phyloP scores from a whole-genome alignment of 1,139 yeast genomes.

The Saccharomyces hybrid region DNA sequence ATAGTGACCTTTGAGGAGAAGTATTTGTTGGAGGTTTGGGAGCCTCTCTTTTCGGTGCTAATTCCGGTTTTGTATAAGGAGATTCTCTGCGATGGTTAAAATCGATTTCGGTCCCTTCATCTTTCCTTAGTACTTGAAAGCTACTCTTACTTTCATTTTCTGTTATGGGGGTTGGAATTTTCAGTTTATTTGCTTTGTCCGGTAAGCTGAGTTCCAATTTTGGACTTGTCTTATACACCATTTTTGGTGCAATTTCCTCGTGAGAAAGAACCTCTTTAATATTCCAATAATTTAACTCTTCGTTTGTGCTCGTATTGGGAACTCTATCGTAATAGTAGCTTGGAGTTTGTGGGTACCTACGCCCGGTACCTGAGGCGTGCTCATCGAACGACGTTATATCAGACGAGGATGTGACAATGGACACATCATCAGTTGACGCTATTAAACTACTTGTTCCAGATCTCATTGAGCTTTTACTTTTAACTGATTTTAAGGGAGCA shows the following conservation, averaged over 20 bases:
- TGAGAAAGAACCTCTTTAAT: conserved; percentile 40
- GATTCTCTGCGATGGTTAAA: conserved; percentile 75
- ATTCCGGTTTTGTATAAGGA: conserved; percentile 45
- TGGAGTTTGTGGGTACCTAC: conserved; percentile 32
- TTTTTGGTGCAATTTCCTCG: conserved; percentile 14
- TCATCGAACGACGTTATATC: conserved; percentile 31
- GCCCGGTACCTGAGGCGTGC: conserved; percentile 17
- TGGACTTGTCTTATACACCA: conserved; percentile 8
- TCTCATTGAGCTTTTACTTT: conserved; percentile 24
- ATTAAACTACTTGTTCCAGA: conserved; percentile 22
- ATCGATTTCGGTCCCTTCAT: conserved; percentile 59
- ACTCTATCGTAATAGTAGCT: conserved; percentile 26
- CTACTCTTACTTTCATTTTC: conserved; percentile 13
- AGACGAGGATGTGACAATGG: conserved; percentile 26
- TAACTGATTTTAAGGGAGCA: conserved; percentile 14
- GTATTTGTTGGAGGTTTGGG: conserved; percentile 51
- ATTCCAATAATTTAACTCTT: conserved; percentile 53
- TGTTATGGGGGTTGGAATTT: conserved; percentile 4
- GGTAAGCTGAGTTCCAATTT: neutral
- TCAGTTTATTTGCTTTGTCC: conserved; percentile 1
- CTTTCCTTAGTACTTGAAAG: conserved; percentile 63
- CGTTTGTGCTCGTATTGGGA: conserved; percentile 22
- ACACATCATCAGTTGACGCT: conserved; percentile 25
- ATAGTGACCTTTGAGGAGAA: conserved; percentile 21
- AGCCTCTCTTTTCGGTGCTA: conserved; percentile 63